Evolutionary conservation across 306 rosid species (phyloP), one percentile per base, ranked within the genome.

Genomic region (Rosa chinensis): DNA sequence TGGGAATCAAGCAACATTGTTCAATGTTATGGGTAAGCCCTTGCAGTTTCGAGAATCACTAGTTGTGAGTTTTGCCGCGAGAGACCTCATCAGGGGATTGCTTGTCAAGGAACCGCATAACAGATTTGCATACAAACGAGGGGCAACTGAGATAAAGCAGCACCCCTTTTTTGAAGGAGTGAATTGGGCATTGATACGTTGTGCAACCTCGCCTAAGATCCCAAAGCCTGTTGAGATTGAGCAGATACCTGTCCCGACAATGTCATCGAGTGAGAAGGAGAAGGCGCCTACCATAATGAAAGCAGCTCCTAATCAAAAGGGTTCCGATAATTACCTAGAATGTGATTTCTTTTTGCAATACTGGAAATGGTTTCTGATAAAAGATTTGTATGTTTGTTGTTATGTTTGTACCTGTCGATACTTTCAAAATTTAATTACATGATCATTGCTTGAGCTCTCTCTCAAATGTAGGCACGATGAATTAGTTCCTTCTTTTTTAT

Each of bases 121-220:
- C 82, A 88, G 97, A 84, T 77, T 94, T 94, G 97, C 97, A 1
- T 91, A 88, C 61, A 92, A 92, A 83, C 79, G 99, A 79, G 99
- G 97, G 0, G 99, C 99, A 40, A 92, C 99, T 28, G 95, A 92
- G 92, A 88, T 94, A 48, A 92, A 88, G 89, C 98, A 94, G 40
- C 98, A 92, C 80, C 97, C 97, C 74, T 94, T 94, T 77, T 92
- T 94, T 53, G 98, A 94, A 87, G 97, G 98, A 21, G 97, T 94
- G 78, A 94, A 94, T 85, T 94, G 98, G 99, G 99, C 99, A 70
- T 74, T 94, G 86, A 92, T 94, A 64, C 91, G 97, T 2, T 94
- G 97, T 69, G 99, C 99, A 32, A 92, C 97, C 73, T 97, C 97
- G 6, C 99, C 99, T 0, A 97, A 94, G 80, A 88, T 94, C 71